Conservation (phyloP, 176 grass and related monocot species). For the Eragrostis nindensis region DNA sequence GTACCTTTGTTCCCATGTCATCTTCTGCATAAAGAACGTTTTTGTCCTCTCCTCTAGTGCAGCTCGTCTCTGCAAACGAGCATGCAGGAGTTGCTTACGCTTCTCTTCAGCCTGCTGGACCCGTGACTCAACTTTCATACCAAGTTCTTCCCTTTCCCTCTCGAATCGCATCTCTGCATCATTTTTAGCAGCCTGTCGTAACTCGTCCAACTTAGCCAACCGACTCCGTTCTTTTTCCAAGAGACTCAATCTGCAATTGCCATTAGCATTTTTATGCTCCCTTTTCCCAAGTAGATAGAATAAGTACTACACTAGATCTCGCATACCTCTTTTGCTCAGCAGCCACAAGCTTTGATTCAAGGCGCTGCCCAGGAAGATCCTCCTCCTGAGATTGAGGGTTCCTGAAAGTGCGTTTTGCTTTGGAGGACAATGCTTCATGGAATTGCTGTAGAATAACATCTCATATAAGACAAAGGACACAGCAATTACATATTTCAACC, state of each 20-base stretch:
- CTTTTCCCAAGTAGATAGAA: conserved; percentile 15
- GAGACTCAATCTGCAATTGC: conserved; percentile 60
- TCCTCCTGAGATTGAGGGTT: conserved; percentile 71
- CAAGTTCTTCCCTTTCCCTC: conserved; percentile 77
- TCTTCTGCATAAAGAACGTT: conserved; percentile 57
- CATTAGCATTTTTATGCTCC: background rate
- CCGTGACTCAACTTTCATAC: conserved; percentile 65
- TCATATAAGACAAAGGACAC: background rate
- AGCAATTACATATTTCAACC: background rate
- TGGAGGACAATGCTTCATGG: conserved; percentile 70
- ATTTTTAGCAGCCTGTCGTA: conserved; percentile 79
- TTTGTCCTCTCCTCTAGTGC: conserved; percentile 75
- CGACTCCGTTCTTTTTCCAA: conserved; percentile 78
- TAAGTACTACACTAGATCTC: background rate
- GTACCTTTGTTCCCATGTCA: conserved; percentile 69
- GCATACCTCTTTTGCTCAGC: conserved; percentile 84
- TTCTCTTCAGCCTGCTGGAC: conserved; percentile 72
- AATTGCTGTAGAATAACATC: conserved; percentile 88
- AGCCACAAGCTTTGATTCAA: conserved; percentile 79
- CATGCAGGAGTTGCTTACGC: conserved; percentile 67
- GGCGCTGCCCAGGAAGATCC: conserved; percentile 67
- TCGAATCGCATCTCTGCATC: conserved; percentile 67
- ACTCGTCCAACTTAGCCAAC: conserved; percentile 68
- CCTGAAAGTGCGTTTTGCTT: conserved; percentile 67
- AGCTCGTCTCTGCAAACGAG: conserved; percentile 68